Evolutionary conservation across 176 grass and related monocot species (phyloP).

Genomic region (Aegilops speltoides): DNA sequence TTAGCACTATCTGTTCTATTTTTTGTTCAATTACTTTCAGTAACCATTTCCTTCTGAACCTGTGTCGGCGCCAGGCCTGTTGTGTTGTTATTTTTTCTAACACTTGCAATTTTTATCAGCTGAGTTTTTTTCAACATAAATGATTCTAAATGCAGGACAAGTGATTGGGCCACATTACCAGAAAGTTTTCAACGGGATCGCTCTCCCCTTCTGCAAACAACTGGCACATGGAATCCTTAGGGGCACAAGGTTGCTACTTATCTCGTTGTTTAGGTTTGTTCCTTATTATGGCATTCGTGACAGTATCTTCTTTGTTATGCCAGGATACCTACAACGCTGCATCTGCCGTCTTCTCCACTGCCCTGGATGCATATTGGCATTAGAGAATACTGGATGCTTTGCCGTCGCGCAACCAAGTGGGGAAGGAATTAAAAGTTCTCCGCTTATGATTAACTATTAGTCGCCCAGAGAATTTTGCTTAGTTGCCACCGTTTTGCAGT

Average conservation of each 20-base stretch:
- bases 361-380: constrained; percentile 70
- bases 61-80: background rate
- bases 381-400: constrained; percentile 68
- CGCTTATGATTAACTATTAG: background rate
- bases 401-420: constrained; percentile 7
- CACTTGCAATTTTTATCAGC: background rate
- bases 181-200: constrained; percentile 52
- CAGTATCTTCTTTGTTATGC: constrained; percentile 1
- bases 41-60: background rate
- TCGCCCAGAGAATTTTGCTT: background rate
- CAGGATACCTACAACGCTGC: constrained; percentile 71
- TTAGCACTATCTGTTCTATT: background rate
- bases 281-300: background rate
- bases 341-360: constrained; percentile 36
- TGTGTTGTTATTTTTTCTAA: constrained; percentile 8
- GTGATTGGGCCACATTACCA: constrained; percentile 55
- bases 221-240: constrained; percentile 79
- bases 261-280: background rate
- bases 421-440: constrained; percentile 1
- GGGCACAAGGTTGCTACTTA: constrained; percentile 61
- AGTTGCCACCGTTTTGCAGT: background rate
- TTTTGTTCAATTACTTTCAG: background rate
- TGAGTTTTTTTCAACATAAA: constrained; percentile 24
- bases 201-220: constrained; percentile 66
- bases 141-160: constrained; percentile 48